A percentile compares a stretch with the other conserved stretches of the same genome.
phyloP scores from a whole-genome alignment of 2,329 filamentous ascomycete genomes.

The Acephala macrosclerotiorum region DNA sequence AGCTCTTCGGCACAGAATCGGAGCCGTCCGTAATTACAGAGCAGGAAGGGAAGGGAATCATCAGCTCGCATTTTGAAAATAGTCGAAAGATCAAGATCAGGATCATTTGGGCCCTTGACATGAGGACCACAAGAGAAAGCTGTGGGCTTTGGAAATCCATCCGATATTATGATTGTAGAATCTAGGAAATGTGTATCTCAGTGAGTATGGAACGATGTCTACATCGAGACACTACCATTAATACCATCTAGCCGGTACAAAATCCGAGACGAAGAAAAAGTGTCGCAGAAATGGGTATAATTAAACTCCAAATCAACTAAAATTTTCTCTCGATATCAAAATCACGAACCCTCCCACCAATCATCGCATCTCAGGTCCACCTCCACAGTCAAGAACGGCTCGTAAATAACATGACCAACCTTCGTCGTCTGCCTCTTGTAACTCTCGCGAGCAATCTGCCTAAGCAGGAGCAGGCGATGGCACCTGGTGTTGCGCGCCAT shows the following conservation, averaged over 20 bases:
- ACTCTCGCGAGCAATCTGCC: not conserved
- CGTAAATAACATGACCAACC: constrained; percentile 11
- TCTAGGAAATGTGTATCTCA: not conserved
- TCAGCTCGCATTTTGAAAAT: no score
- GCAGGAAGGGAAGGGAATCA: no score
- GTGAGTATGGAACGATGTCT: not conserved
- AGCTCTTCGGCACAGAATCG: no score
- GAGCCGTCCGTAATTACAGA: no score
- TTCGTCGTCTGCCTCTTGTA: constrained; percentile 4
- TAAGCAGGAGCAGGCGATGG: constrained; percentile 13
- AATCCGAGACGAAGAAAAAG: not conserved
- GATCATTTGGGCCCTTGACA: no score
- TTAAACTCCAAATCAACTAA: not conserved
- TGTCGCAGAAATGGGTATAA: not conserved
- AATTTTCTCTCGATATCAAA: not conserved
- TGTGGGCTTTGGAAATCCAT: no score
- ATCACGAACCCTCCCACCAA: constrained; percentile 15
- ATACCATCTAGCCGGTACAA: not conserved
- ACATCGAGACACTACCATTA: not conserved
- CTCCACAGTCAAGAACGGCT: constrained; percentile 17
- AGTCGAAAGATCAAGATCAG: no score
- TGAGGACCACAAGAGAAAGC: no score
- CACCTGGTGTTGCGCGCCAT: constrained; percentile 5
- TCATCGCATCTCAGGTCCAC: constrained; percentile 13
- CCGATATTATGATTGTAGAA: no score